These are phyloP conservation scores for Dillenia suffruticosa DNA, from an alignment of 164 flowering plant genomes.

Conservation along the genomic window DNA sequence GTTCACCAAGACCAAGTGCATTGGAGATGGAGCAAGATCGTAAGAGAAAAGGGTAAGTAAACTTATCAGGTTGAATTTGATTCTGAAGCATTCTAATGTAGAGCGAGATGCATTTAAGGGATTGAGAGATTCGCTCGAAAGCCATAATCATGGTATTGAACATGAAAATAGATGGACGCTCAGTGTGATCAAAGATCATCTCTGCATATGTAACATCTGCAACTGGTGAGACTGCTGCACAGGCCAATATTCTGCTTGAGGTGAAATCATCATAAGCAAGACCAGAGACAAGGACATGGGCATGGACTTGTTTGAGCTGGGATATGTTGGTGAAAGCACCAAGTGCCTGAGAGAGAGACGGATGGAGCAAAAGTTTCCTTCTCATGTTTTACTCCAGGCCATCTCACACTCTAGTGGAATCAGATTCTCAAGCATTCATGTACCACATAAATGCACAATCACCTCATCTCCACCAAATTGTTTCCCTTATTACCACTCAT, in stretches of 20 bases:
- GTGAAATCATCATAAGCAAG: constrained; percentile 11
- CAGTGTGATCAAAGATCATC: constrained; percentile 13
- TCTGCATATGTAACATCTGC: constrained; percentile 19
- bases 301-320: constrained; percentile 24
- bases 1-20: constrained; percentile 8
- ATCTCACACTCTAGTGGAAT: too few relatives aligned
- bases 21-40: constrained; percentile 13
- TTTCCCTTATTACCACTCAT: too few relatives aligned
- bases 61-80: constrained; percentile 19
- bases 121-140: constrained; percentile 7
- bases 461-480: too few relatives aligned
- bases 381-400: too few relatives aligned
- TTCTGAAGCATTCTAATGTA: constrained; percentile 19
- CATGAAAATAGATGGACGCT: constrained; percentile 18
- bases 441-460: too few relatives aligned
- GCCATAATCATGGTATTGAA: constrained; percentile 28
- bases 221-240: constrained; percentile 14
- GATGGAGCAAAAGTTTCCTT: not conserved
- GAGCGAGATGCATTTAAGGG: constrained; percentile 9
- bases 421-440: too few relatives aligned
- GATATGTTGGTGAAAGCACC: constrained; percentile 19
- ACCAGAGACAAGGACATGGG: constrained; percentile 17
- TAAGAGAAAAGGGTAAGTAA: constrained; percentile 27
- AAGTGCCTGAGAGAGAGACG: constrained; percentile 19
- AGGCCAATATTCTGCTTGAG: constrained; percentile 16